These are phyloP conservation scores for Carex pumila DNA, from an alignment of 176 grass and related monocot genomes.

Conservation along the genomic window DNA sequence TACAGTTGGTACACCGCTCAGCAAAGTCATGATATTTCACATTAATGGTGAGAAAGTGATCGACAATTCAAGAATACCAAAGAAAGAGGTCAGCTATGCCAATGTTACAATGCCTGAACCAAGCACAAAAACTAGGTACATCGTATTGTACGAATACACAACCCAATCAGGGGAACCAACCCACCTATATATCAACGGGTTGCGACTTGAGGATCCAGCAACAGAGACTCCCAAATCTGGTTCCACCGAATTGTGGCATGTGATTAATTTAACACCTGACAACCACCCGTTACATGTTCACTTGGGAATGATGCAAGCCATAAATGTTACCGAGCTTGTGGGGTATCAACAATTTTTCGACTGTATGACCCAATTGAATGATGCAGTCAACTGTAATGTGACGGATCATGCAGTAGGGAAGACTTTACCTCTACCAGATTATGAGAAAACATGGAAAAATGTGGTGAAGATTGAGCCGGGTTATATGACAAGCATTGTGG, in stretches of 20 bases:
- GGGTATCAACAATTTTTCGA: slow-evolving; percentile 19
- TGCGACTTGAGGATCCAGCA: slow-evolving; percentile 47
- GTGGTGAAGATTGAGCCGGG: slow-evolving; percentile 28
- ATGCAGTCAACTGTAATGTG: slow-evolving; percentile 16
- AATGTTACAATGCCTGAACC: background rate
- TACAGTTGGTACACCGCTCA: background rate
- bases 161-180: slow-evolving; percentile 11
- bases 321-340: slow-evolving; percentile 25
- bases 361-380: slow-evolving; percentile 17
- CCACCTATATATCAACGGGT: slow-evolving; percentile 77
- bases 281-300: slow-evolving; percentile 77
- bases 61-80: slow-evolving; percentile 24
- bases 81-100: background rate
- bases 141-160: slow-evolving; percentile 10
- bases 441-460: slow-evolving; percentile 41
- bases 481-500: slow-evolving; percentile 27
- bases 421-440: background rate
- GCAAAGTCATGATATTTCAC: slow-evolving; percentile 16
- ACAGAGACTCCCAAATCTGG: slow-evolving; percentile 58
- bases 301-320: slow-evolving; percentile 46
- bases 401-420: slow-evolving; percentile 9
- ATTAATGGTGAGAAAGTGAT: background rate
- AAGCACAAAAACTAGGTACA: slow-evolving; percentile 18
- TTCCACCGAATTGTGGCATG: slow-evolving; percentile 63
- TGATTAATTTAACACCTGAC: slow-evolving; percentile 69